phyloP scores from a whole-genome alignment of 495 filamentous ascomycete species.

The Podospora conica region DNA sequence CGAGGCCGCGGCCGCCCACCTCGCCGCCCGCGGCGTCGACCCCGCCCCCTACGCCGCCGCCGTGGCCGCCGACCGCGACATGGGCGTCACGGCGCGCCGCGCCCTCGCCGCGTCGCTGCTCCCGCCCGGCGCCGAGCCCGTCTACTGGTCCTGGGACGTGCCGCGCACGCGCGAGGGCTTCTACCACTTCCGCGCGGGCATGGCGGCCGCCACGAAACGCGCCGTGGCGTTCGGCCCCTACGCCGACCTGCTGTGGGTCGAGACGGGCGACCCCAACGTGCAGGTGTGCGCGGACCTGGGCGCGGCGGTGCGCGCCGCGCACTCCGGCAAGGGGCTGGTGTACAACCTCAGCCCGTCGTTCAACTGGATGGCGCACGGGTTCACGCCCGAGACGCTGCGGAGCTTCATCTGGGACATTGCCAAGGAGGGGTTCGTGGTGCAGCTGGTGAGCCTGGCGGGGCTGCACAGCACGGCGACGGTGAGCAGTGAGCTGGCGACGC shows the following conservation, averaged over 20 bases:
- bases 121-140: constrained; percentile 35
- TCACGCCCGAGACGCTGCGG: constrained; percentile 68
- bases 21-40: constrained; percentile 55
- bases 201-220: constrained; percentile 85
- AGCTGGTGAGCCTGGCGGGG: constrained; percentile 87
- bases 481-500: constrained; percentile 72
- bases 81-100: constrained; percentile 70
- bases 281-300: constrained; percentile 69
- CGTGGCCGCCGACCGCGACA: constrained; percentile 58
- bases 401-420: constrained; percentile 95
- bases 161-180: constrained; percentile 92
- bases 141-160: constrained; percentile 84
- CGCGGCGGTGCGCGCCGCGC: constrained; percentile 56
- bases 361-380: constrained; percentile 97
- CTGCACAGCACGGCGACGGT: constrained; percentile 85
- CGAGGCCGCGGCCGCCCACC: constrained; percentile 74
- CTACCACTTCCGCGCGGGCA: constrained; percentile 90
- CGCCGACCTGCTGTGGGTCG: constrained; percentile 94
- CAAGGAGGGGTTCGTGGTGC: constrained; percentile 86
- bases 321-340: constrained; percentile 80
- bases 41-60: constrained; percentile 50
- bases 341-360: constrained; percentile 96
- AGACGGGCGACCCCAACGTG: constrained; percentile 85
- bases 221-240: constrained; percentile 86
- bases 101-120: constrained; percentile 59